Percentiles rank a stretch among this genome's conserved stretches.
These are phyloP conservation scores for Purshia tridentata DNA, from an alignment of 306 rosid genomes.

Conservation along the genomic window DNA sequence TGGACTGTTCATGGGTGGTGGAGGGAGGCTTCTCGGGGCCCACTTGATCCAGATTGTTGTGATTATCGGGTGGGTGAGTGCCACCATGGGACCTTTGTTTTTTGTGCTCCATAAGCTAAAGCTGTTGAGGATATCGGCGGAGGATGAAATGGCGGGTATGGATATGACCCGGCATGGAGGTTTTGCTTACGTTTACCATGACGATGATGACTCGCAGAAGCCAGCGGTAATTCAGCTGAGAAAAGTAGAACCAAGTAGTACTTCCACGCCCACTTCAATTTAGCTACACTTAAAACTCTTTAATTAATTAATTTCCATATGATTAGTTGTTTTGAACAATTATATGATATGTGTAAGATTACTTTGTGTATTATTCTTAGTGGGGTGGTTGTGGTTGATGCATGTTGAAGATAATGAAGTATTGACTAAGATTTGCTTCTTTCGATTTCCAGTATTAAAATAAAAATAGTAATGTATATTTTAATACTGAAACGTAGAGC, in stretches of 20 bases:
- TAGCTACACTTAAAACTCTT: not conserved
- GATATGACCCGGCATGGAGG: slow-evolving; percentile 97
- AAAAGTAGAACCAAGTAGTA: slow-evolving; percentile 39
- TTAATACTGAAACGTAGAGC: not conserved
- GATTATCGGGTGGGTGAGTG: slow-evolving; percentile 77
- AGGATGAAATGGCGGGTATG: slow-evolving; percentile 92
- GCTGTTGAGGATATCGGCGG: slow-evolving; percentile 59
- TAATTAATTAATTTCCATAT: not conserved
- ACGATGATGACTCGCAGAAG: slow-evolving; percentile 37
- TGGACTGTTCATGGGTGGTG: slow-evolving; percentile 87
- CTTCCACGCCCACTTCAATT: slow-evolving; percentile 28
- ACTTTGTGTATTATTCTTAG: not conserved
- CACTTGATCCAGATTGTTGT: slow-evolving; percentile 74
- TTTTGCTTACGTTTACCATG: slow-evolving; percentile 65
- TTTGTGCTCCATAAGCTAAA: slow-evolving; percentile 53
- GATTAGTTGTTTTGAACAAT: not conserved
- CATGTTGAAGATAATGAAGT: not conserved
- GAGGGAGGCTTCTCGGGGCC: slow-evolving; percentile 61
- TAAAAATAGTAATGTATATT: not conserved
- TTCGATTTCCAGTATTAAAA: not conserved
- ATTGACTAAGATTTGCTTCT: not conserved
- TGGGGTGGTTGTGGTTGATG: not conserved
- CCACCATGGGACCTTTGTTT: slow-evolving; percentile 88
- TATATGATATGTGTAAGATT: not conserved
- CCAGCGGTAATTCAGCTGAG: slow-evolving; percentile 36